Evolutionary conservation across 192 early-diverging fungal species (phyloP).

Genomic region (Podila horticola): DNA sequence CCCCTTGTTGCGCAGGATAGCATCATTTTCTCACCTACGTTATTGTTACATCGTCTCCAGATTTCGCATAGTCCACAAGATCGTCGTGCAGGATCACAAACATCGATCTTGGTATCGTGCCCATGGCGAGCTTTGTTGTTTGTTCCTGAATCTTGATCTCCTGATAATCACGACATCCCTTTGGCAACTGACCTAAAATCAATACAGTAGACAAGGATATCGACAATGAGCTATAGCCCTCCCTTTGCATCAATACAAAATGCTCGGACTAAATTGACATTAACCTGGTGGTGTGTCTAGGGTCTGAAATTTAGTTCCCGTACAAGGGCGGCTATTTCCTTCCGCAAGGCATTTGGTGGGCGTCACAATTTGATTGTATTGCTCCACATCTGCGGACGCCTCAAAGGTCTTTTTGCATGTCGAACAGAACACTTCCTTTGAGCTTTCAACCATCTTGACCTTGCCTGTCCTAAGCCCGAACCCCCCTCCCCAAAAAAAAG

Average conservation of each 20-base stretch:
- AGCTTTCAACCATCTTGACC: conserved; percentile 76
- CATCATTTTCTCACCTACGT: conserved; percentile 45
- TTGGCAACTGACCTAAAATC: conserved; percentile 47
- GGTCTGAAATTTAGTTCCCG: conserved; percentile 62
- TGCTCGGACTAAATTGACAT: background rate
- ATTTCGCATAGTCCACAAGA: conserved; percentile 68
- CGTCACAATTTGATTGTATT: conserved; percentile 66
- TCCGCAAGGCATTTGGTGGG: conserved; percentile 63
- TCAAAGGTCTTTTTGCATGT: conserved; percentile 68
- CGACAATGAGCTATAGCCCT: too few species aligned
- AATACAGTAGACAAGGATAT: too few species aligned
- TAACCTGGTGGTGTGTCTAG: conserved; percentile 42
- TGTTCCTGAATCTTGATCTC: conserved; percentile 84
- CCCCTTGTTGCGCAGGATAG: background rate
- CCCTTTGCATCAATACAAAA: background rate
- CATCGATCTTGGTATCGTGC: conserved; percentile 71
- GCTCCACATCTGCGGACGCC: conserved; percentile 70
- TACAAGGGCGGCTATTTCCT: conserved; percentile 49
- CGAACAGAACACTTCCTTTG: conserved; percentile 60
- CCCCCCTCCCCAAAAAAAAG: too few species aligned
- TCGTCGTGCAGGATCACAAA: conserved; percentile 67
- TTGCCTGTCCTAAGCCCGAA: conserved; percentile 61
- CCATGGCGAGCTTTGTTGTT: conserved; percentile 68
- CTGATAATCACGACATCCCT: conserved; percentile 77
- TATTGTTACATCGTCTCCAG: conserved; percentile 69